phyloP scores from a whole-genome alignment of 441 rosid genomes.

The Croton setiger region DNA sequence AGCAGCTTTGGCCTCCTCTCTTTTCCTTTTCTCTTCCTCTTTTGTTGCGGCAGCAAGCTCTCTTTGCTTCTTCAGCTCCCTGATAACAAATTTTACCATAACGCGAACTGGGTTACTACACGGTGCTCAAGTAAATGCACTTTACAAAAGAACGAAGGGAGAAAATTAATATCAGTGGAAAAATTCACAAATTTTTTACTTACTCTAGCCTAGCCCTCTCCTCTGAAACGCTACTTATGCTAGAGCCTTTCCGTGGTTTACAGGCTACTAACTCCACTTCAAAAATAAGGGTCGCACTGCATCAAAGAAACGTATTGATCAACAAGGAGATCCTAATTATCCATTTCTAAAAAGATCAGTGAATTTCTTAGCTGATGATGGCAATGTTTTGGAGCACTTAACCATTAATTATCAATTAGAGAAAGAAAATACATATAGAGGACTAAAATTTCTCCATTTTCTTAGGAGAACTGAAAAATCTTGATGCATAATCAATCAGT shows the following conservation, averaged over 20 bases:
- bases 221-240: slow-evolving; percentile 62
- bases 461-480: not conserved
- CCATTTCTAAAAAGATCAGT: no score
- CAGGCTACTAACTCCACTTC: slow-evolving; percentile 87
- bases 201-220: slow-evolving; percentile 96
- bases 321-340: not conserved
- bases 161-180: not conserved
- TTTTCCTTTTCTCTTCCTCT: slow-evolving; percentile 85
- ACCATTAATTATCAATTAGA: not conserved
- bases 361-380: no score
- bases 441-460: not conserved
- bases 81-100: slow-evolving; percentile 17
- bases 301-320: slow-evolving; percentile 17
- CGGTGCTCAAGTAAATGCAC: not conserved
- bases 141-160: not conserved
- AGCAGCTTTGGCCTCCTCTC: slow-evolving; percentile 92
- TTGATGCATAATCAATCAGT: not conserved
- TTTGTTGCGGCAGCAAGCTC: slow-evolving; percentile 70
- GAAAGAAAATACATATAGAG: not conserved
- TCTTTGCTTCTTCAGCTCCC: slow-evolving; percentile 94
- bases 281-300: slow-evolving; percentile 83
- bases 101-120: not conserved
- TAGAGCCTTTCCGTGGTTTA: slow-evolving; percentile 77
- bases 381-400: not conserved
- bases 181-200: slow-evolving; percentile 20